A percentile compares a stretch with the other conserved stretches of the same genome.
Conservation (phyloP, 768 basidiomycete species). For the Termitomyces eurrhizus region DNA sequence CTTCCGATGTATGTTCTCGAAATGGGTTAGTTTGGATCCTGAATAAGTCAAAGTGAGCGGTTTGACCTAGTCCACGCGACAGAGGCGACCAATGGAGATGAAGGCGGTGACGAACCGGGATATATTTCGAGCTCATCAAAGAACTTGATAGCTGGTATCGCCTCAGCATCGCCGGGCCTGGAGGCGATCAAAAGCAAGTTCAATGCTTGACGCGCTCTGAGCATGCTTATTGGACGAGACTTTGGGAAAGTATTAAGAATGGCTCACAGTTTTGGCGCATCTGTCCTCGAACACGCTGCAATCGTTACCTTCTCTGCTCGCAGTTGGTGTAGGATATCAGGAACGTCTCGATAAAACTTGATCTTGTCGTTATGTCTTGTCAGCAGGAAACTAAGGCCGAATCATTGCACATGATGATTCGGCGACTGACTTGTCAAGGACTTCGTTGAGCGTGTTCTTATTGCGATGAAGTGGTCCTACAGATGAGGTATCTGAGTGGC, state of each 20-base stretch:
- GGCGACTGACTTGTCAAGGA: conserved; percentile 43
- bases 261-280: conserved; percentile 63
- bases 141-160: conserved; percentile 50
- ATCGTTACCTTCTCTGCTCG: conserved; percentile 46
- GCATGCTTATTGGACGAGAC: background rate
- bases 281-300: conserved; percentile 74
- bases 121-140: conserved; percentile 77
- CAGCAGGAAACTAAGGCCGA: background rate
- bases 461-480: conserved; percentile 53
- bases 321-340: conserved; percentile 62
- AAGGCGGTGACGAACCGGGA: conserved; percentile 39
- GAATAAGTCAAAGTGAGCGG: background rate
- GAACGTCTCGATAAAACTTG: conserved; percentile 74
- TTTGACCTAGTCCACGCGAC: background rate
- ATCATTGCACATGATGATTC: background rate
- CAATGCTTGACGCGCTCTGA: conserved; percentile 76
- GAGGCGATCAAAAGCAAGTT: conserved; percentile 52
- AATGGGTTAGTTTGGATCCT: conserved; percentile 83
- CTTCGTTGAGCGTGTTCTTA: conserved; percentile 39
- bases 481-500: background rate
- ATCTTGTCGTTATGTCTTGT: conserved; percentile 53
- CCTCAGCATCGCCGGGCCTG: conserved; percentile 20
- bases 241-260: background rate
- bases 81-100: background rate
- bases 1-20: conserved; percentile 65